Evolutionary conservation across 1,284 basidiomycete genomes (phyloP).

Genomic region (Ceratobasidium sp.): DNA sequence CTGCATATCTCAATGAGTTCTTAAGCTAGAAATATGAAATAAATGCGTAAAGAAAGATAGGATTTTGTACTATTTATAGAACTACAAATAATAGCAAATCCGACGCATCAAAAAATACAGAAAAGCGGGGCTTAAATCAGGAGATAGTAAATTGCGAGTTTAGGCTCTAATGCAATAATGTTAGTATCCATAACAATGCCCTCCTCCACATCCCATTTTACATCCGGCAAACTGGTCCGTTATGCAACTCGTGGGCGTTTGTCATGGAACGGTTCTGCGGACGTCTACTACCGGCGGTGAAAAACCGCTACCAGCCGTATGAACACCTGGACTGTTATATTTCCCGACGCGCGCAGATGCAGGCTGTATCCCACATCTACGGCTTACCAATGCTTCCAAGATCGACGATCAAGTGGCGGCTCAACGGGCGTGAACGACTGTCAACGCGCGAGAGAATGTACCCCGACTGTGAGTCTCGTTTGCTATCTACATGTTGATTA

Average conservation of each 20-base stretch:
- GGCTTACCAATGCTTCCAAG: background rate
- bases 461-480: constrained; percentile 1
- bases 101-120: too few species aligned
- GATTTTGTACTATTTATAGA: too few species aligned
- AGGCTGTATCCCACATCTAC: background rate
- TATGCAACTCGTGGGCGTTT: constrained; percentile 61
- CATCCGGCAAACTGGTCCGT: constrained; percentile 54
- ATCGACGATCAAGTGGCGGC: background rate
- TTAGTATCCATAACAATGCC: too few species aligned
- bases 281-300: constrained; percentile 47
- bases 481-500: too few species aligned
- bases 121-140: too few species aligned
- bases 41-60: too few species aligned
- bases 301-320: constrained; percentile 49
- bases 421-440: background rate
- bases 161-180: too few species aligned
- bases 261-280: constrained; percentile 54
- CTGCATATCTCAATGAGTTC: too few species aligned
- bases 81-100: too few species aligned
- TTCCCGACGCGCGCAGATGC: constrained; percentile 47
- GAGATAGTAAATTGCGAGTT: too few species aligned
- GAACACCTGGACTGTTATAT: constrained; percentile 49
- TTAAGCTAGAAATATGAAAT: too few species aligned
- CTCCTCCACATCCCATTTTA: constrained; percentile 56
- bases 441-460: background rate